Evolutionary conservation across 2,329 filamentous ascomycete genomes (phyloP), one percentile per base, ranked within the genome.

Genomic region (Venturia effusa): DNA sequence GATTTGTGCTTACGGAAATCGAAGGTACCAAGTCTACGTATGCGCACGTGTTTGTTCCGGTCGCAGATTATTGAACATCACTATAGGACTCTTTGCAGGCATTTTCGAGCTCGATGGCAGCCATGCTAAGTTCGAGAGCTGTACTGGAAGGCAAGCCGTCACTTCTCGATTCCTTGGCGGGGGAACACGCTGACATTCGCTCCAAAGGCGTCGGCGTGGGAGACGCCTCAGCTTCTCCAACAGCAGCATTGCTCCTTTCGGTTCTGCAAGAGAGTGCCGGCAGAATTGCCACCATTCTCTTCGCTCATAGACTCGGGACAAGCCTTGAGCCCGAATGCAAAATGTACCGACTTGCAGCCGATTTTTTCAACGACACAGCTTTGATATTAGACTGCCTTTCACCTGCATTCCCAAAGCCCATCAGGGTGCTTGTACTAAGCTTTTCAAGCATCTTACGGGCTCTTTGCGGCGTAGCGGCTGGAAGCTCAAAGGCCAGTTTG

Each of bases 241-340:
- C 91, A 0, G 85, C 85, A 13, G 92, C 91, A 0, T 81, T 96
- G 48, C 83, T 96, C 13, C 83, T 96, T 61, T 90, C 89, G 37
- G 88, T 96, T 66, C 78, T 94, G 11, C 90, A 94, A 74, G 89
- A 94, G 68, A 88, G 87, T 61, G 88, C 89, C 66, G 91, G 90
- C 10, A 85, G 91, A 7, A 77, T 96, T 32, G 89, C 90, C 1
- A 96, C 92, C 0, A 96, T 96, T 66, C 75, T 90, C 11, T 96
- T 96, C 73, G 92, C 92, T 1, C 87, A 95, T 73, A 83, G 85
- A 54, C 86, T 93, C 65, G 91, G 92, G 43, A 88, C 88, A 57
- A 84, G 89, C 39, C 88, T 96, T 59, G 91, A 95, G 74, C 90
- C 91, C 1, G 92, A 97, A 73, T 93, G 90, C 78, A 97, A 97